phyloP scores from a whole-genome alignment of 2,329 filamentous ascomycete genomes.

The Stenocarpella maydis region DNA sequence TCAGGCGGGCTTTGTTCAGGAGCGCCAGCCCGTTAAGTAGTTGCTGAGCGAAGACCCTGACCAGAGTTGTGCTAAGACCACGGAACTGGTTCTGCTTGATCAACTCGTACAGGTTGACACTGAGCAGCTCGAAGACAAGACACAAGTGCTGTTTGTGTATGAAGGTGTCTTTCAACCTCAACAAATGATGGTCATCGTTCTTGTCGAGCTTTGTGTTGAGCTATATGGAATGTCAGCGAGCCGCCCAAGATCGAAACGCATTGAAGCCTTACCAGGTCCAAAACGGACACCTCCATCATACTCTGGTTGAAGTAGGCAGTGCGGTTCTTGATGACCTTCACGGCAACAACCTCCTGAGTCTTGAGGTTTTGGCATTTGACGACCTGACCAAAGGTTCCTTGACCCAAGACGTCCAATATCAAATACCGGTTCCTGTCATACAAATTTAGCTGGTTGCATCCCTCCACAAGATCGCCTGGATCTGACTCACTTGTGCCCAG shows the following conservation, averaged over 20 bases:
- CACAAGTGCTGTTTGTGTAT: conserved; percentile 98
- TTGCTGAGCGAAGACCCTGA: conserved; percentile 97
- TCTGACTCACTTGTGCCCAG: conserved; percentile 84
- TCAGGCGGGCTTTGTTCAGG: conserved; percentile 93
- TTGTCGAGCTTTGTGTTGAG: conserved; percentile 99
- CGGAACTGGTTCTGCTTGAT: conserved; percentile 99
- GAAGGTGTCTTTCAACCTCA: conserved; percentile 96
- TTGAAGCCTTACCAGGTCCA: conserved; percentile 77
- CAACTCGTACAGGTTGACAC: conserved; percentile 96
- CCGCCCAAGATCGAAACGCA: neutral
- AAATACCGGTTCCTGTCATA: conserved; percentile 83
- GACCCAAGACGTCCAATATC: conserved; percentile 94
- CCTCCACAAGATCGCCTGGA: neutral
- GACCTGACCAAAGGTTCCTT: conserved; percentile 97
- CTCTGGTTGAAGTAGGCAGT: conserved; percentile 99
- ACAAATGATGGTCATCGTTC: conserved; percentile 96
- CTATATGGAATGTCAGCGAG: conserved; percentile 52
- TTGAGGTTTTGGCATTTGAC: conserved; percentile 99
- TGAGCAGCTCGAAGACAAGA: conserved; percentile 93
- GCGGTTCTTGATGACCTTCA: conserved; percentile 99
- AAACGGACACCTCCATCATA: conserved; percentile 99
- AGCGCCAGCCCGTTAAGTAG: conserved; percentile 90
- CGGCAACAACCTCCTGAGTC: conserved; percentile 96
- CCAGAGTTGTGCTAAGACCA: conserved; percentile 93
- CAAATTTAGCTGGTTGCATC: conserved; percentile 21